phyloP scores from a whole-genome alignment of 768 basidiomycete species.

The Leucosporidium yakuticum region DNA sequence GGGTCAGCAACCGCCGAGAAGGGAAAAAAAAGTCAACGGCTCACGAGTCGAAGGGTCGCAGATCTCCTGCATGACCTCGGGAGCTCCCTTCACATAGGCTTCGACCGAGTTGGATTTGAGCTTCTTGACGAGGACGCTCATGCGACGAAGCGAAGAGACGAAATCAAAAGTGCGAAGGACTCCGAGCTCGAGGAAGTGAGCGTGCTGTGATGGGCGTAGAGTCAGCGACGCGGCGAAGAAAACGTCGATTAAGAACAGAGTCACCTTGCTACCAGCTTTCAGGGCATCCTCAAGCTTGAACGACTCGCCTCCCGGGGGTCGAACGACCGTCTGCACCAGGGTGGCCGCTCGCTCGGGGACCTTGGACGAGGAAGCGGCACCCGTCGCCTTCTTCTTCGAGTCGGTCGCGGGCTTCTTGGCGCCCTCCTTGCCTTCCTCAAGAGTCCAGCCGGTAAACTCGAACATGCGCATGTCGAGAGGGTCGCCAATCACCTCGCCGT shows the following conservation, averaged over 20 bases:
- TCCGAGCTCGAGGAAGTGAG: constrained; percentile 93
- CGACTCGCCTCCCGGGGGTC: constrained; percentile 85
- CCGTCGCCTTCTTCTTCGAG: constrained; percentile 29
- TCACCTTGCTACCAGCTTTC: constrained; percentile 64
- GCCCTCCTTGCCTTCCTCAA: constrained; percentile 76
- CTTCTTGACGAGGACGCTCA: constrained; percentile 96
- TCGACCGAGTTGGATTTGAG: constrained; percentile 94
- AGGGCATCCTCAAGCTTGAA: constrained; percentile 92
- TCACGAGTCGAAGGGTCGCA: constrained; percentile 85
- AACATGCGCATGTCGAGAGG: constrained; percentile 98
- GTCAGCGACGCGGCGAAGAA: background rate
- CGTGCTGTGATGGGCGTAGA: constrained; percentile 56
- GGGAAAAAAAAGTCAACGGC: constrained; percentile 40
- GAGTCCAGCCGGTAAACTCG: constrained; percentile 87
- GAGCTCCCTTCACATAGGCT: constrained; percentile 97
- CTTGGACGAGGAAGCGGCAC: constrained; percentile 15
- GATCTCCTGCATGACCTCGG: constrained; percentile 94
- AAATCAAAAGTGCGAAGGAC: constrained; percentile 96
- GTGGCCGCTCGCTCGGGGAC: constrained; percentile 62
- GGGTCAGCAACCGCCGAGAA: too few relatives aligned
- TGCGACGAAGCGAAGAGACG: constrained; percentile 81
- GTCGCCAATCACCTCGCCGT: constrained; percentile 84
- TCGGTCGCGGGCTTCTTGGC: constrained; percentile 46
- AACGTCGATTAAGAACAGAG: constrained; percentile 24
- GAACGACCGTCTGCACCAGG: constrained; percentile 90